These are phyloP conservation scores for Phytophthora lateralis DNA, from an alignment of 352 stramenopile species.

Conservation along the genomic window DNA sequence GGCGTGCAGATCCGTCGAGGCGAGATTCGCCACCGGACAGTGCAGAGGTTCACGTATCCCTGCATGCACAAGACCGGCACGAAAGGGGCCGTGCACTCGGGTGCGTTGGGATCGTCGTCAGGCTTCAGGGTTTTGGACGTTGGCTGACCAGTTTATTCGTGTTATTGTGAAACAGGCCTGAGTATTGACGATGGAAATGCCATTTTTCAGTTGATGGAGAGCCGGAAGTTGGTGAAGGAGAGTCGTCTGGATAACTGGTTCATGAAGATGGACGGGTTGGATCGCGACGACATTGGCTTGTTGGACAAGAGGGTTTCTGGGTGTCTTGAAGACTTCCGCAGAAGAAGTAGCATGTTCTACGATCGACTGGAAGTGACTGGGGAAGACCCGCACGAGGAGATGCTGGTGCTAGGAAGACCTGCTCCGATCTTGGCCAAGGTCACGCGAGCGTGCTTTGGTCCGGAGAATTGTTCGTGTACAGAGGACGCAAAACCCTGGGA, in stretches of 20 bases:
- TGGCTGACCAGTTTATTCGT: neutral
- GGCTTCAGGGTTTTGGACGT: neutral
- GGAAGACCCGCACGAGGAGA: conserved; percentile 60
- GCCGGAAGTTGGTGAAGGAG: conserved; percentile 42
- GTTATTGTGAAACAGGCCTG: conserved; percentile 41
- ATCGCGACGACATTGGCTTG: conserved; percentile 57
- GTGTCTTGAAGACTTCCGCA: conserved; percentile 49
- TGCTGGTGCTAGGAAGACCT: conserved; percentile 31
- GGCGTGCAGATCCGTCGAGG: conserved; percentile 74
- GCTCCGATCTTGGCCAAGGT: conserved; percentile 24
- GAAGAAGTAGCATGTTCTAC: conserved; percentile 50
- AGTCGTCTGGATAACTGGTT: conserved; percentile 53
- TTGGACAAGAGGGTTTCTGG: conserved; percentile 58
- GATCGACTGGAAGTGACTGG: conserved; percentile 54
- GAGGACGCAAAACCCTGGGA: conserved; percentile 62
- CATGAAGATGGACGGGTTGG: conserved; percentile 61
- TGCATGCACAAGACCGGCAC: conserved; percentile 73
- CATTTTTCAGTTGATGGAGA: conserved; percentile 55
- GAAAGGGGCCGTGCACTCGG: conserved; percentile 63
- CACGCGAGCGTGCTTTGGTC: conserved; percentile 49
- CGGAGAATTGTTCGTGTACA: conserved; percentile 47
- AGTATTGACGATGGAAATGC: conserved; percentile 81
- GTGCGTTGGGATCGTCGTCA: conserved; percentile 17
- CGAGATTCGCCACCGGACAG: conserved; percentile 65
- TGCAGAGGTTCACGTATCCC: conserved; percentile 33